Evolutionary conservation across 2,329 filamentous ascomycete species (phyloP), one percentile per base, ranked within the genome.

Genomic region (Dactylellina drechsleri): DNA sequence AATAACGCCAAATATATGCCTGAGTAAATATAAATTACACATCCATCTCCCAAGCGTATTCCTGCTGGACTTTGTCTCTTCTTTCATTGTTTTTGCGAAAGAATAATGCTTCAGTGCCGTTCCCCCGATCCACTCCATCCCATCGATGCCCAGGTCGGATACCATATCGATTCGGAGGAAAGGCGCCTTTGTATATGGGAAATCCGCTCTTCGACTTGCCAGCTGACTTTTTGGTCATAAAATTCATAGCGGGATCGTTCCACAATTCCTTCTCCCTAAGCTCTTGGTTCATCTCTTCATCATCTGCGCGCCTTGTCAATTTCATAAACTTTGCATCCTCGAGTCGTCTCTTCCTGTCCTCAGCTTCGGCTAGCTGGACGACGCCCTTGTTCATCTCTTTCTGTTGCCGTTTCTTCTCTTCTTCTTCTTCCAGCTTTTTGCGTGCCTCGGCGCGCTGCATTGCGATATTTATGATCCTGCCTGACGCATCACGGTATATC

Each of bases 41-140:
- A 83, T 97, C 95, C 90, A 96, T 95, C 85, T 97, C 92, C 95
- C 94, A 99, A 36, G 91, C 89, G 82, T 97, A 98, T 79, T 94
- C 89, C 80, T 98, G 82, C 36, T 90, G 90, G 82, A 91, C 91
- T 79, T 91, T 88, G 81, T 93, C 89, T 79, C 89, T 88, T 78
- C 87, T 87, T 78, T 88, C 85, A 81, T 97, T 97, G 78, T 93
- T 85, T 1, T 93, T 92, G 81, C 91, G 92, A 83, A 98, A 98
- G 83, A 93, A 91, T 81, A 97, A 90, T 76, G 88, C 91, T 84
- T 99, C 95, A 81, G 97, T 98, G 0, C 94, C 94, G 83, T 92
- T 99, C 18, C 92, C 86, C 77, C 95, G 86, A 84, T 99, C 95
- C 16, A 99, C 95, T 4, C 96, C 95, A 84, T 99, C 95, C 95